Evolutionary conservation across 345 rosid genomes (phyloP).

Genomic region (Aquilaria malaccensis): DNA sequence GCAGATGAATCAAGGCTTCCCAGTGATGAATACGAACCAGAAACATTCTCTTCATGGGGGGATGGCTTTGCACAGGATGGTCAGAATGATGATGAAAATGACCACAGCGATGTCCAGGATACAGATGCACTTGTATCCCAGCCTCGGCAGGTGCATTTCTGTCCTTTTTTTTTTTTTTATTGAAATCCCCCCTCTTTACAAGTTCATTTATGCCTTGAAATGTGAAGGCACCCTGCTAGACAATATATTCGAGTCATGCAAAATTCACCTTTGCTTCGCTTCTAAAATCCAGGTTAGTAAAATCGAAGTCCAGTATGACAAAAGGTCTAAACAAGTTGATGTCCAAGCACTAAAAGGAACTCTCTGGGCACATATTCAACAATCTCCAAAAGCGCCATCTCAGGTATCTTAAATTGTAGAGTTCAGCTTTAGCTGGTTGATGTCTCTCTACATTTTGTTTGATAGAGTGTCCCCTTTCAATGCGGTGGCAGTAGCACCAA

Average conservation of each 20-base stretch:
- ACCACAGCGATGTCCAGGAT: conserved; percentile 57
- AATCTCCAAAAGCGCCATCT: conserved; percentile 33
- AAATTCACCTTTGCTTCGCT: conserved; percentile 5
- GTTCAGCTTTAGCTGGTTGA: conserved; percentile 2
- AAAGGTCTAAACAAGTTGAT: conserved; percentile 88
- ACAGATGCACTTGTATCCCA: conserved; percentile 58
- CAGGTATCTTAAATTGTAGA: conserved; percentile 28
- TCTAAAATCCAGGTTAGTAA: conserved; percentile 53
- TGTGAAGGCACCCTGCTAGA: neutral
- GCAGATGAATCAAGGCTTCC: conserved; percentile 49
- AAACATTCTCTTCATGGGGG: conserved; percentile 53
- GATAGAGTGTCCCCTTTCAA: neutral
- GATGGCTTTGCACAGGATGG: conserved; percentile 44
- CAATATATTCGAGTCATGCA: neutral
- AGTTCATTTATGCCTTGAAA: conserved; percentile 7
- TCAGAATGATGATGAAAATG: conserved; percentile 49
- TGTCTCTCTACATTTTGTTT: conserved; percentile 1
- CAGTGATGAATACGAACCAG: conserved; percentile 45
- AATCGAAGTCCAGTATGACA: conserved; percentile 79
- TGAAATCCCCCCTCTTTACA: neutral
- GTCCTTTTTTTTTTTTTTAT: neutral
- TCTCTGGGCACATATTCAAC: conserved; percentile 69
- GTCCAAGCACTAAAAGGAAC: conserved; percentile 81
- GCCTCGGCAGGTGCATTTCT: conserved; percentile 75
- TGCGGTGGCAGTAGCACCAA: too few species aligned